Conservation (phyloP, 805 yeast genomes). For the Ogataea polymorpha region DNA sequence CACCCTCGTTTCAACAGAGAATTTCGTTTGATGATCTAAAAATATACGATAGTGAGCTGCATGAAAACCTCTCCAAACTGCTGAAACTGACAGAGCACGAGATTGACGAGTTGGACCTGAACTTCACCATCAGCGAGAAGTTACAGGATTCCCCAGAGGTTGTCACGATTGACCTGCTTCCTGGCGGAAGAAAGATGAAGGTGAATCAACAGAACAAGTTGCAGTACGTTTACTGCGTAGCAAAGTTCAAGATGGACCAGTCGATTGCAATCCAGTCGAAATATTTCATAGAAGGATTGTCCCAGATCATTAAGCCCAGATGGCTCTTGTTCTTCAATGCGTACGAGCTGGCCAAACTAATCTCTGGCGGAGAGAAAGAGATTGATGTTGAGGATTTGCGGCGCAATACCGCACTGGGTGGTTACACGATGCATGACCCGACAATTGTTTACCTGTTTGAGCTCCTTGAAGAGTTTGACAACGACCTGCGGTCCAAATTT, state of each 20-base stretch:
- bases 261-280: constrained; percentile 56
- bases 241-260: constrained; percentile 74
- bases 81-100: constrained; percentile 53
- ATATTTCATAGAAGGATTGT: constrained; percentile 68
- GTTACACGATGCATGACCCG: constrained; percentile 49
- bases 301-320: constrained; percentile 58
- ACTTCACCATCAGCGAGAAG: constrained; percentile 59
- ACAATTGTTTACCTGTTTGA: constrained; percentile 74
- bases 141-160: constrained; percentile 33
- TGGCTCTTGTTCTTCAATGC: constrained; percentile 89
- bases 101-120: constrained; percentile 56
- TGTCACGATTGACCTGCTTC: constrained; percentile 54
- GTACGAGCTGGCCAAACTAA: constrained; percentile 75
- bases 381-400: constrained; percentile 71
- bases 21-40: constrained; percentile 77
- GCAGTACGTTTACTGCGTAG: constrained; percentile 71
- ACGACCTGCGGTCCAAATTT: constrained; percentile 60
- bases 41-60: constrained; percentile 66
- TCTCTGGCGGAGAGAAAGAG: constrained; percentile 72
- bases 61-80: constrained; percentile 60
- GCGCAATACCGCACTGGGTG: constrained; percentile 61
- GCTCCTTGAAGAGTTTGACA: constrained; percentile 62
- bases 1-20: constrained; percentile 32
- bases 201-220: constrained; percentile 62
- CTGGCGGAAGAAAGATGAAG: constrained; percentile 52